Base-by-base conservation (phyloP, 140 eudicot genomes). In the Bidens hawaiensis region DNA sequence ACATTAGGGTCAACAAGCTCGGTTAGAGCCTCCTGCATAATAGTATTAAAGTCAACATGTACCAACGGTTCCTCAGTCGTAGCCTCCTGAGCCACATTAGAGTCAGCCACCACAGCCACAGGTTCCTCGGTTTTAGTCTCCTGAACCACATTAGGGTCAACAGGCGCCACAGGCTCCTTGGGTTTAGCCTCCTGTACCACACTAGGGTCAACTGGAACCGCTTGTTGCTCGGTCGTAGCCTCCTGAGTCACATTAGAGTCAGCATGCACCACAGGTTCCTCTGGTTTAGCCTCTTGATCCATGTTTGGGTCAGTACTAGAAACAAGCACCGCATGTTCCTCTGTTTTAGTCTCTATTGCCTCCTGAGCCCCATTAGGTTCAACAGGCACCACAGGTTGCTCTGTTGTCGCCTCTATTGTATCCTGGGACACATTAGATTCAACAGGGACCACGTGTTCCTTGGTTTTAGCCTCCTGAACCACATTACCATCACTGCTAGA, bases 251-350 rank as follows among this genome's bases (percentile, higher is more conserved):
- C 30, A 33, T 46, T 59, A 30, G 64, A 24, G 15, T 2, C 54
- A 52, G 12, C 43, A 52, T 27, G 46, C 26, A 30, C 28, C 46
- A 66, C 27, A 33, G 24, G 62, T 36, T 33, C 52, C 62, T 51
- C 50, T 2, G 51, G 21, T 45, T 30, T 58, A 15, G 59, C 41
- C 70, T 43, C 75, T 51, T 69, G 42, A 24, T 14, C 62, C 23
- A 48, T 42, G 7, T 47, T 23, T 10, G 31, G 10, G 10, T 60
- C 70, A 10, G 30, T 55, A 42, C 41, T 10, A 53, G 59, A 57
- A 63, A 21, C 64, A 19, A 25, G 43, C 59, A 50, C 62, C 79
- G 41, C 49, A 7, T 64, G 36, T 60, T 67, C 79, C 46, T 67
- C 47, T 0, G 18, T 30, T 54, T 53, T 53, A 53, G 60, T 11